These are phyloP conservation scores for Micromonas commoda DNA, from an alignment of 139 green algal species.

Conservation along the genomic window DNA sequence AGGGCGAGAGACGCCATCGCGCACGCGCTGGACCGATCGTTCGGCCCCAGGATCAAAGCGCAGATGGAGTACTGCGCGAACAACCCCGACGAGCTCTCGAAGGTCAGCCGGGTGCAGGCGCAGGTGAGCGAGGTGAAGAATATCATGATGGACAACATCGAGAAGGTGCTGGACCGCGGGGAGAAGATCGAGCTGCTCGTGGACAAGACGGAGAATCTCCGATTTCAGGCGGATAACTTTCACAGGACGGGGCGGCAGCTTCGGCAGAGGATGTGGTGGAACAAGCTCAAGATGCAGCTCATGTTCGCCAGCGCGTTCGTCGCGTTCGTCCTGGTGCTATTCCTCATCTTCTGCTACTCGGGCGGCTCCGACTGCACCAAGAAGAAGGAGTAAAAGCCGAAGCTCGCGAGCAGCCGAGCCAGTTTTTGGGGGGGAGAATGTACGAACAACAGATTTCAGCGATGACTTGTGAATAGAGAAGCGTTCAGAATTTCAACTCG, in stretches of 20 bases:
- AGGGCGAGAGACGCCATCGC: slow-evolving; percentile 56
- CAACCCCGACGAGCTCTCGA: slow-evolving; percentile 86
- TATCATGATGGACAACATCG: slow-evolving; percentile 98
- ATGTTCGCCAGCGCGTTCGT: slow-evolving; percentile 53
- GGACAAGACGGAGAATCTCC: slow-evolving; percentile 93
- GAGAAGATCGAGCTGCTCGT: slow-evolving; percentile 96
- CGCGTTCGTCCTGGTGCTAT: slow-evolving; percentile 60
- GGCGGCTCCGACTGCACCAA: slow-evolving; percentile 16
- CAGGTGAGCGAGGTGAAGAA: slow-evolving; percentile 93
- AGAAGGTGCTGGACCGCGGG: slow-evolving; percentile 86
- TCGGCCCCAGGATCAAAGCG: slow-evolving; percentile 73
- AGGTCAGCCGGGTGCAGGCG: slow-evolving; percentile 61
- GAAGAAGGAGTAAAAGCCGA: slow-evolving; percentile 9
- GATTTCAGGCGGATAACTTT: slow-evolving; percentile 85
- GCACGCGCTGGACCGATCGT: slow-evolving; percentile 68
- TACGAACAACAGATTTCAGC: too few species aligned
- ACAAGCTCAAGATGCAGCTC: slow-evolving; percentile 91
- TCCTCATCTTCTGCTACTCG: slow-evolving; percentile 43
- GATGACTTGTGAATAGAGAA: too few species aligned
- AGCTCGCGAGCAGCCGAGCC: too few species aligned
- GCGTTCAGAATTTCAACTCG: too few species aligned
- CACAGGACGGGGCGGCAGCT: slow-evolving; percentile 73
- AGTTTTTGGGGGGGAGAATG: too few species aligned
- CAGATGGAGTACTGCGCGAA: slow-evolving; percentile 89
- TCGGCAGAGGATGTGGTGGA: slow-evolving; percentile 85